phyloP scores from a whole-genome alignment of 805 yeast species.

The Scheffersomyces stipitis region DNA sequence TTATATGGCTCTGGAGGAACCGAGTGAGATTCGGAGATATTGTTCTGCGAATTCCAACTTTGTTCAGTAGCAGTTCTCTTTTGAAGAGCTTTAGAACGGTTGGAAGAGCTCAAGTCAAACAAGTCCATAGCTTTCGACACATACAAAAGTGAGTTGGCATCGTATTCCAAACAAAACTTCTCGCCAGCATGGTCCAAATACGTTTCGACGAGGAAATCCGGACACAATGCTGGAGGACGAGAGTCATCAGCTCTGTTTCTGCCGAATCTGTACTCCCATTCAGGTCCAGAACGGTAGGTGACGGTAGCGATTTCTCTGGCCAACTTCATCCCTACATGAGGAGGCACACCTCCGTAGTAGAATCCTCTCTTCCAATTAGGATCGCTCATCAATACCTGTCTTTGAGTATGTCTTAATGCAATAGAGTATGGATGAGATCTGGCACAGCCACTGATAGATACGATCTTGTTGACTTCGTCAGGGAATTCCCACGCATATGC shows the following conservation, averaged over 20 bases:
- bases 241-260: slow-evolving; percentile 81
- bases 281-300: slow-evolving; percentile 93
- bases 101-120: slow-evolving; percentile 68
- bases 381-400: slow-evolving; percentile 92
- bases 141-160: slow-evolving; percentile 84
- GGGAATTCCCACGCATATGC: slow-evolving; percentile 87
- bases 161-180: slow-evolving; percentile 87
- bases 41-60: slow-evolving; percentile 4
- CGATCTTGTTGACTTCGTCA: slow-evolving; percentile 66
- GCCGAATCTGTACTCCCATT: slow-evolving; percentile 93
- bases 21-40: slow-evolving; percentile 14
- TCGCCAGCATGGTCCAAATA: slow-evolving; percentile 94
- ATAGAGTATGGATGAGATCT: slow-evolving; percentile 92
- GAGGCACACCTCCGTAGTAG: slow-evolving; percentile 78
- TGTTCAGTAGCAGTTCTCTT: slow-evolving; percentile 41
- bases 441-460: slow-evolving; percentile 90
- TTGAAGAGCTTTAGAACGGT: slow-evolving; percentile 42
- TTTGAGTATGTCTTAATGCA: slow-evolving; percentile 89
- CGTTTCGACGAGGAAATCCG: slow-evolving; percentile 90
- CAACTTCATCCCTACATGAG: slow-evolving; percentile 92
- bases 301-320: slow-evolving; percentile 94
- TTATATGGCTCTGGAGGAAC: slow-evolving; percentile 54
- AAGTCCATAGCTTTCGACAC: slow-evolving; percentile 93
- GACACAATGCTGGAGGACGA: slow-evolving; percentile 82
- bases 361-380: slow-evolving; percentile 93